Conservation (phyloP, 768 basidiomycete species). For the Scleroderma citrinum region DNA sequence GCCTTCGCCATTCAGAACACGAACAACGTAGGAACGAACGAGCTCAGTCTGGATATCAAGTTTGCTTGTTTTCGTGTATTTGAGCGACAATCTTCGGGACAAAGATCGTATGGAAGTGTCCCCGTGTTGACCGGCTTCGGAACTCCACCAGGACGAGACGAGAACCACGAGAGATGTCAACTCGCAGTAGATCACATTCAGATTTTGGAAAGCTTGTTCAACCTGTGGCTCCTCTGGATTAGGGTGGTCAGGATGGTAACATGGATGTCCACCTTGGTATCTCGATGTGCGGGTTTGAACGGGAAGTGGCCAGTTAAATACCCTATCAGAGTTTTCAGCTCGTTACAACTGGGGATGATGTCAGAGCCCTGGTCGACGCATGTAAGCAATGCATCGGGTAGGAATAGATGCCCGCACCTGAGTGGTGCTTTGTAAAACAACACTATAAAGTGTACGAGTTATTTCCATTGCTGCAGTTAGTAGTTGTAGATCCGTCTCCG, state of each 20-base stretch:
- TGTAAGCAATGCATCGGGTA: constrained; percentile 1
- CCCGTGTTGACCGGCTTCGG: constrained; percentile 4
- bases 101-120: constrained; percentile 4
- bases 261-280: constrained; percentile 44
- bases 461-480: constrained; percentile 55
- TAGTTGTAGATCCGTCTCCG: constrained; percentile 56
- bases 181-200: constrained; percentile 77
- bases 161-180: constrained; percentile 60
- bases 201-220: constrained; percentile 60
- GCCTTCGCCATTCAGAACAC: constrained; percentile 50
- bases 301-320: constrained; percentile 87
- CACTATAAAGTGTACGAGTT: constrained; percentile 52
- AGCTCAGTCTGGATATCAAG: constrained; percentile 38
- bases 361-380: constrained; percentile 18
- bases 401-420: constrained; percentile 17
- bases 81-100: not conserved
- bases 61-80: constrained; percentile 14
- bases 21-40: constrained; percentile 56
- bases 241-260: not conserved
- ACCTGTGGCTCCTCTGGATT: constrained; percentile 34
- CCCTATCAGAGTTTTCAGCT: constrained; percentile 54
- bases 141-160: constrained; percentile 16
- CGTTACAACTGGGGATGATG: constrained; percentile 31
- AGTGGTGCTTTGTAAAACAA: constrained; percentile 43
- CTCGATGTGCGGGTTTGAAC: constrained; percentile 48